Conservation (phyloP, 495 filamentous ascomycete genomes). For the Aspergillus heteromorphus region DNA sequence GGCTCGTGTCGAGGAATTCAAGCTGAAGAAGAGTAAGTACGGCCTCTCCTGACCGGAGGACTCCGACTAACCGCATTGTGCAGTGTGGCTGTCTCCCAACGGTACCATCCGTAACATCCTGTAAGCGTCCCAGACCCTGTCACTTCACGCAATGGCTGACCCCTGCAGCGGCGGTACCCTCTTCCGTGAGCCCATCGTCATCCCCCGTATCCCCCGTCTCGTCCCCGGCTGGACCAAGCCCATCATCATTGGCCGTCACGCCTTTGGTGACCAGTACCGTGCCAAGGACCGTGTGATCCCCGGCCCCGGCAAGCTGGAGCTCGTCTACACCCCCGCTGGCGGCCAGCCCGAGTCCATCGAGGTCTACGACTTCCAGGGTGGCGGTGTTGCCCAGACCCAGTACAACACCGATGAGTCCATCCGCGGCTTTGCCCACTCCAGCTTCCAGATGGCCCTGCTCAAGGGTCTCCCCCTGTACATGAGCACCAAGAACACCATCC, state of each 20-base stretch:
- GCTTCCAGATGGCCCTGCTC: constrained; percentile 87
- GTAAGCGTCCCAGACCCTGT: constrained; percentile 24
- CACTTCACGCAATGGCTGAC: background rate
- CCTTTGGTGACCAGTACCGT: constrained; percentile 97
- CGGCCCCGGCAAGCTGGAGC: constrained; percentile 79
- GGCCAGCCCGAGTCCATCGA: constrained; percentile 81
- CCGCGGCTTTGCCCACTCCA: constrained; percentile 86
- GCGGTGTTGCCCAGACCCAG: constrained; percentile 86
- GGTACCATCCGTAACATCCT: constrained; percentile 95
- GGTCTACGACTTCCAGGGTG: constrained; percentile 85
- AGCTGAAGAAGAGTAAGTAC: constrained; percentile 86
- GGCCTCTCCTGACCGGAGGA: constrained; percentile 11
- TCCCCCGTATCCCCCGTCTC: constrained; percentile 82
- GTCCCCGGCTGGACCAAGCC: constrained; percentile 97
- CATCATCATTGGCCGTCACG: constrained; percentile 98
- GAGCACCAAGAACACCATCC: constrained; percentile 99
- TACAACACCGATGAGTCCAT: constrained; percentile 99
- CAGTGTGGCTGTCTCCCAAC: constrained; percentile 98
- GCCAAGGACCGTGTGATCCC: constrained; percentile 82
- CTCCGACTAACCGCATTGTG: constrained; percentile 14
- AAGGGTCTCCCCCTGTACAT: constrained; percentile 90
- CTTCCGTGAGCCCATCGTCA: constrained; percentile 97
- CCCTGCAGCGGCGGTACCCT: constrained; percentile 78
- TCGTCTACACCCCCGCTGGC: constrained; percentile 83
- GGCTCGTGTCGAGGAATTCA: constrained; percentile 92